Evolutionary conservation across 768 basidiomycete species (phyloP).

Genomic region (Leccinum broughii): DNA sequence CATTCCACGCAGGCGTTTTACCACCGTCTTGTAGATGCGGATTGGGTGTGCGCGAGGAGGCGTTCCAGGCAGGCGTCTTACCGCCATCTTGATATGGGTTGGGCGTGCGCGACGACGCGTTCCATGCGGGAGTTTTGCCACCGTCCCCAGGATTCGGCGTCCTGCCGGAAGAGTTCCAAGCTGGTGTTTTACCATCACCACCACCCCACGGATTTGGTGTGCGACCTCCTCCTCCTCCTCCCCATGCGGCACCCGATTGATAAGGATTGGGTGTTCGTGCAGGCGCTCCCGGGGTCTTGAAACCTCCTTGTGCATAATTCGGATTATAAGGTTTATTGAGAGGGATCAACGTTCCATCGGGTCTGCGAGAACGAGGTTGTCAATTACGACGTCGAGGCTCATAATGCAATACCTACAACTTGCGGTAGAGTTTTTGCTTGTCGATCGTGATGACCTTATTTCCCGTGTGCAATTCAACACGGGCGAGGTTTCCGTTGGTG

Average conservation of each 20-base stretch:
- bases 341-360: slow-evolving; percentile 54
- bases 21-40: no score
- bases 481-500: slow-evolving; percentile 80
- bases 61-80: no score
- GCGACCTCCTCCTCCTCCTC: slow-evolving; percentile 17
- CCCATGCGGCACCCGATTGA: slow-evolving; percentile 39
- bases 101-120: no score
- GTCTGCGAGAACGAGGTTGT: slow-evolving; percentile 38
- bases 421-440: slow-evolving; percentile 71
- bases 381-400: slow-evolving; percentile 3
- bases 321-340: slow-evolving; percentile 42
- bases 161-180: no score
- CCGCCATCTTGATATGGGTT: no score
- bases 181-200: no score
- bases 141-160: no score
- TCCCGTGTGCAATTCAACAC: slow-evolving; percentile 88
- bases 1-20: no score
- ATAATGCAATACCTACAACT: slow-evolving; percentile 54
- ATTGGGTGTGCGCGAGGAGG: no score
- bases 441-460: slow-evolving; percentile 89
- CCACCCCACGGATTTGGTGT: no score
- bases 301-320: slow-evolving; percentile 19
- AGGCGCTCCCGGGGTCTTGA: slow-evolving; percentile 41
- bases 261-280: slow-evolving; percentile 48
- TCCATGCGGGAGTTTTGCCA: no score